Conservation (phyloP, 2,329 filamentous ascomycete genomes). For the Tolypocladium album region DNA sequence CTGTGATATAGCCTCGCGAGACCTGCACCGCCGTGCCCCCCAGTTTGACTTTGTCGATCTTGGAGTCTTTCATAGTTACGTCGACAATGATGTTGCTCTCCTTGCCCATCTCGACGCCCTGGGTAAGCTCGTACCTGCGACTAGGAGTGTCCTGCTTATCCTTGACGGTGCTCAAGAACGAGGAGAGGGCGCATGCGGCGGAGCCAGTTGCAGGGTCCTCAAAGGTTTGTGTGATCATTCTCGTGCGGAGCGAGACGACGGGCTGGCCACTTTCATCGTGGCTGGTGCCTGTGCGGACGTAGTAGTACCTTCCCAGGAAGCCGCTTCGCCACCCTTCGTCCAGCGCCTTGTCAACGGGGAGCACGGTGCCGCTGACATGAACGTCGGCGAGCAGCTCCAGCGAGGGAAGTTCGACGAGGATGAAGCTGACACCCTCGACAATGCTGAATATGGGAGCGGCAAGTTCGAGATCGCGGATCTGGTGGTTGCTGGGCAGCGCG, state of each 20-base stretch:
- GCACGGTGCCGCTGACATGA: slow-evolving; percentile 19
- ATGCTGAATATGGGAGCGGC: slow-evolving; percentile 46
- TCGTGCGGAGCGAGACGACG: slow-evolving; percentile 35
- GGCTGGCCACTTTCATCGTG: slow-evolving; percentile 14
- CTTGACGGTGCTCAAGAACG: slow-evolving; percentile 39
- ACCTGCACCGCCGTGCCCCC: slow-evolving; percentile 23
- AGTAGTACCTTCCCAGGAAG: slow-evolving; percentile 49
- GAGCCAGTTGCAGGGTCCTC: slow-evolving; percentile 56
- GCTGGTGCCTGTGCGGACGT: slow-evolving; percentile 30
- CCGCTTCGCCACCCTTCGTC: slow-evolving; percentile 45
- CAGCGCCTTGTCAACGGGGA: slow-evolving; percentile 24
- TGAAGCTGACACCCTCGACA: slow-evolving; percentile 65
- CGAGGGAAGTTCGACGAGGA: slow-evolving; percentile 50
- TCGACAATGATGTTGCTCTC: slow-evolving; percentile 40
- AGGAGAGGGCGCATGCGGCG: slow-evolving; percentile 45
- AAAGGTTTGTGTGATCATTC: slow-evolving; percentile 44
- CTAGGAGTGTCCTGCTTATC: slow-evolving; percentile 17
- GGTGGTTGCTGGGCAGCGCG: slow-evolving; percentile 16
- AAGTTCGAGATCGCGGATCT: slow-evolving; percentile 25
- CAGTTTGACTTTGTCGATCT: slow-evolving; percentile 19
- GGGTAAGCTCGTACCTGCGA: slow-evolving; percentile 40
- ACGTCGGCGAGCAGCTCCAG: slow-evolving; percentile 44
- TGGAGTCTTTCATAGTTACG: slow-evolving; percentile 20
- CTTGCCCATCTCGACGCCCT: slow-evolving; percentile 59
- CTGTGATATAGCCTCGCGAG: slow-evolving; percentile 20